A percentile compares a stretch with the other conserved stretches of the same genome.
Conservation (phyloP, 805 yeast genomes). For the Suhomyces pyralidae region DNA sequence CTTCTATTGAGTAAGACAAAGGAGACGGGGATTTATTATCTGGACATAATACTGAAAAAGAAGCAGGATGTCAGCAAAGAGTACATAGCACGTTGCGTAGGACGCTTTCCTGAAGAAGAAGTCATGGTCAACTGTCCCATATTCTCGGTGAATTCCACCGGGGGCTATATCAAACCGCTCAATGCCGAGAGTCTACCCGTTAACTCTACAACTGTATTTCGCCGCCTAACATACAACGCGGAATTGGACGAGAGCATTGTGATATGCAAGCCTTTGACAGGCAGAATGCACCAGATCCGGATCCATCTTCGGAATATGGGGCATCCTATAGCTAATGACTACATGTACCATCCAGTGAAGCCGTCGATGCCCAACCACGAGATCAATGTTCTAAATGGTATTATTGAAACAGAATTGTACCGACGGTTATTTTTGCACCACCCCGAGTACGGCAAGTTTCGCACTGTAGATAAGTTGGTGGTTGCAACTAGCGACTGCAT, state of each 20-base stretch:
- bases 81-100: slow-evolving; percentile 45
- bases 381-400: slow-evolving; percentile 16
- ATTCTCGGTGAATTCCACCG: slow-evolving; percentile 32
- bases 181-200: slow-evolving; percentile 21
- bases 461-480: slow-evolving; percentile 7
- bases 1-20: slow-evolving; percentile 41
- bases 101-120: slow-evolving; percentile 35
- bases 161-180: slow-evolving; percentile 28
- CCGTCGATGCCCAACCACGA: slow-evolving; percentile 6
- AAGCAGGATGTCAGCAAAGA: slow-evolving; percentile 31
- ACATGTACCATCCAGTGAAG: slow-evolving; percentile 24
- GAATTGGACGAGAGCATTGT: slow-evolving; percentile 41
- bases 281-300: slow-evolving; percentile 56
- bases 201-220: slow-evolving; percentile 33
- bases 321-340: slow-evolving; percentile 81
- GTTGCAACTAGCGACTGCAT: slow-evolving; percentile 7
- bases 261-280: slow-evolving; percentile 48
- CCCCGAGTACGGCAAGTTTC: slow-evolving; percentile 14
- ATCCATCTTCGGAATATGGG: slow-evolving; percentile 51
- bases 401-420: slow-evolving; percentile 24
- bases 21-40: slow-evolving; percentile 29
- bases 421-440: slow-evolving; percentile 12
- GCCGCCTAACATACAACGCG: slow-evolving; percentile 25
- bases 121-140: slow-evolving; percentile 38
- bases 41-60: slow-evolving; percentile 28